phyloP scores from a whole-genome alignment of 306 rosid species.

The Ceratonia siliqua region DNA sequence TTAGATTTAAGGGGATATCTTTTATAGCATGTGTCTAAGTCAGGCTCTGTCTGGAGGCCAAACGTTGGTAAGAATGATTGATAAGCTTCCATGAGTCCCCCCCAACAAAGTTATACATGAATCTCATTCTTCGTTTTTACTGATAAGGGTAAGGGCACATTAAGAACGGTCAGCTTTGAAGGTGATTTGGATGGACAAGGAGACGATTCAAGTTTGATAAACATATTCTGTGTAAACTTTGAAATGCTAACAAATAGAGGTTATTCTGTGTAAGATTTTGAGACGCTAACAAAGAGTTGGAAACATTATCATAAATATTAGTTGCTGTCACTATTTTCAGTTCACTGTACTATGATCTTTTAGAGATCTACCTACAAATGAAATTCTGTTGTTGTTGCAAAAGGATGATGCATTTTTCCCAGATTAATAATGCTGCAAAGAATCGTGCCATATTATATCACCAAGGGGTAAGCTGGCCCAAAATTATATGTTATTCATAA shows the following conservation, averaged over 20 bases:
- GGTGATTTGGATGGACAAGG: constrained; percentile 87
- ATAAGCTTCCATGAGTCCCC: not conserved
- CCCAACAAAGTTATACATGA: not conserved
- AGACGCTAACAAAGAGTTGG: not conserved
- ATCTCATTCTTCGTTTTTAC: constrained; percentile 8
- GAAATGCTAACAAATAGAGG: constrained; percentile 22
- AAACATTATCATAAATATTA: not conserved
- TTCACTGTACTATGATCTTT: not conserved
- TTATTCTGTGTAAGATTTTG: not conserved
- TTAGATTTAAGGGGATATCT: constrained; percentile 70
- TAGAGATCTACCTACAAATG: not conserved
- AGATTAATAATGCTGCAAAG: constrained; percentile 49
- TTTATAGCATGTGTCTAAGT: constrained; percentile 69
- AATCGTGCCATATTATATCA: too few relatives aligned
- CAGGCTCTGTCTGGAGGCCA: constrained; percentile 92
- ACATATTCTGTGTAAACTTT: constrained; percentile 73
- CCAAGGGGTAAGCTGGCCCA: too few relatives aligned
- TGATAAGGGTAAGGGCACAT: constrained; percentile 76
- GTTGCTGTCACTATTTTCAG: not conserved
- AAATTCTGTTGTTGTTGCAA: constrained; percentile 21
- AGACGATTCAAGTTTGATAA: constrained; percentile 76
- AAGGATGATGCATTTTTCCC: constrained; percentile 68
- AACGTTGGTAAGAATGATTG: constrained; percentile 65
- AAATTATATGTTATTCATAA: not conserved
- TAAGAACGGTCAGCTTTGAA: constrained; percentile 76